Conservation (phyloP, 805 yeast species). For the Pachysolen tannophilus region DNA sequence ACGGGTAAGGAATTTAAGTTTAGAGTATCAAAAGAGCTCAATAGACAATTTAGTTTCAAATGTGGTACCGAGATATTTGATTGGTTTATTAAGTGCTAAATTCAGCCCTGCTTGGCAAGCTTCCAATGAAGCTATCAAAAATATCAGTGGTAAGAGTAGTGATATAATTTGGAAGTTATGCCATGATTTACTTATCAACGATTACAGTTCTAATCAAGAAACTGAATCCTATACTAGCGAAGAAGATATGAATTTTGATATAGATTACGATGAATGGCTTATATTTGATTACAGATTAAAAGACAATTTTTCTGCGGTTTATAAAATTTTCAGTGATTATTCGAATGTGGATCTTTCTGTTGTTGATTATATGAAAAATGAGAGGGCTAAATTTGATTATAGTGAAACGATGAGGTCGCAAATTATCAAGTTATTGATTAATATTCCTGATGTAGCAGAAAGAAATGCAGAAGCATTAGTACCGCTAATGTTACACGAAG, state of each 20-base stretch:
- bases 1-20: constrained; percentile 54
- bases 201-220: constrained; percentile 12
- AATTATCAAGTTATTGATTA: constrained; percentile 45
- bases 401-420: constrained; percentile 46
- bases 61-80: constrained; percentile 38
- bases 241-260: constrained; percentile 9
- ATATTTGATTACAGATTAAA: constrained; percentile 38
- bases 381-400: constrained; percentile 28
- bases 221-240: constrained; percentile 12
- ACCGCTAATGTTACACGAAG: constrained; percentile 43
- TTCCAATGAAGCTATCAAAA: constrained; percentile 51
- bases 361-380: constrained; percentile 24
- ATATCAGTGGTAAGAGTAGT: constrained; percentile 32
- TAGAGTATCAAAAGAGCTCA: constrained; percentile 24
- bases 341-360: constrained; percentile 27
- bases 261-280: constrained; percentile 23
- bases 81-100: constrained; percentile 66
- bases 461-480: constrained; percentile 45
- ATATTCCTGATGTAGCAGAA: constrained; percentile 67
- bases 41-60: constrained; percentile 18
- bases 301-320: constrained; percentile 27
- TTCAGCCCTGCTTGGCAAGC: constrained; percentile 87
- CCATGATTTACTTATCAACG: constrained; percentile 22
- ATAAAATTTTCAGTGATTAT: constrained; percentile 24
- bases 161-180: constrained; percentile 50